phyloP scores from a whole-genome alignment of 768 basidiomycete genomes.

The Plicaturopsis crispa region DNA sequence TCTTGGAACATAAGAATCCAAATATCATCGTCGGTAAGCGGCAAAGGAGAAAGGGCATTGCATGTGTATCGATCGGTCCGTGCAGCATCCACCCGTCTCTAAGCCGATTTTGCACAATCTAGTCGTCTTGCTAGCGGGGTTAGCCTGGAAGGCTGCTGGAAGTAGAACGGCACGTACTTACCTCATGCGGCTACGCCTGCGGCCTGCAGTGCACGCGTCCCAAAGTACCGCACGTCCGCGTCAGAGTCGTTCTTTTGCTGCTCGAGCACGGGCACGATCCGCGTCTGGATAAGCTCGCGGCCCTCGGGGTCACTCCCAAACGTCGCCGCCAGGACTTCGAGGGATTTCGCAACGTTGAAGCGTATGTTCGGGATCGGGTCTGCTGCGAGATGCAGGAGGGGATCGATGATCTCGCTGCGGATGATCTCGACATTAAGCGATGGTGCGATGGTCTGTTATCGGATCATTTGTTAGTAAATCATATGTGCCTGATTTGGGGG shows the following conservation, averaged over 20 bases:
- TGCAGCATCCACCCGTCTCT: too few relatives aligned
- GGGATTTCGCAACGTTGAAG: slow-evolving; percentile 94
- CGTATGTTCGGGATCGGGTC: slow-evolving; percentile 99
- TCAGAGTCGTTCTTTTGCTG: slow-evolving; percentile 84
- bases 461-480: too few relatives aligned
- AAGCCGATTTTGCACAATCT: too few relatives aligned
- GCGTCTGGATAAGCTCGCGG: slow-evolving; percentile 61
- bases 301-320: slow-evolving; percentile 64
- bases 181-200: slow-evolving; percentile 18
- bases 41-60: too few relatives aligned
- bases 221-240: slow-evolving; percentile 96
- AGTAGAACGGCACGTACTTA: too few relatives aligned
- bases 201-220: slow-evolving; percentile 69
- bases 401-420: slow-evolving; percentile 74
- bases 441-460: slow-evolving; percentile 81
- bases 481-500: too few relatives aligned
- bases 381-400: slow-evolving; percentile 71
- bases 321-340: slow-evolving; percentile 79
- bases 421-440: slow-evolving; percentile 82
- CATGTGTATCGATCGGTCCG: too few relatives aligned
- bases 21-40: too few relatives aligned
- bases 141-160: too few relatives aligned
- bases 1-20: too few relatives aligned
- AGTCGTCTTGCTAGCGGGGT: too few relatives aligned
- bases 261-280: slow-evolving; percentile 77